Conservation (phyloP, 176 grass and related monocot species). For the Carex cristatella region DNA sequence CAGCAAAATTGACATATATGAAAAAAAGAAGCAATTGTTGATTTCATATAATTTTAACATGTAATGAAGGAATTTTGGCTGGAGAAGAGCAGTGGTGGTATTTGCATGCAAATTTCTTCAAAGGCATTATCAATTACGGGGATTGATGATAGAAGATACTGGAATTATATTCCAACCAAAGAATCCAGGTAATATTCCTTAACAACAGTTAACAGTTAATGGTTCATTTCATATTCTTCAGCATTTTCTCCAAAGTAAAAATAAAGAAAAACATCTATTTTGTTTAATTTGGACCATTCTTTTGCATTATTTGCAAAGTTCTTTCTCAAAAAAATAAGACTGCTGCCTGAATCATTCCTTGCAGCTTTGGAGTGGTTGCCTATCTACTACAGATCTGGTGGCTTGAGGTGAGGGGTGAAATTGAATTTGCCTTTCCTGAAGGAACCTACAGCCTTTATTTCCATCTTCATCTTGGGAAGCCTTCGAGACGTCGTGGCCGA, state of each 20-base stretch:
- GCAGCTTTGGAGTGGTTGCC: conserved; percentile 66
- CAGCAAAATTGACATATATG: background rate
- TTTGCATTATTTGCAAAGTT: background rate
- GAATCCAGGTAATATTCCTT: conserved; percentile 62
- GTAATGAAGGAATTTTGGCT: conserved; percentile 79
- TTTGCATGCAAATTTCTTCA: conserved; percentile 75
- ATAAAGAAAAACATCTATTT: background rate
- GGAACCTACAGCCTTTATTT: conserved; percentile 87
- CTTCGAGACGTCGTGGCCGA: conserved; percentile 49
- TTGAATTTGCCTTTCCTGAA: conserved; percentile 78
- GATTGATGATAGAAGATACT: conserved; percentile 96
- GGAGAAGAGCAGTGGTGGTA: conserved; percentile 61
- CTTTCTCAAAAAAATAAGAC: conserved; percentile 14
- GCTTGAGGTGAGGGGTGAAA: conserved; percentile 79
- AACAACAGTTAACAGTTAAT: background rate
- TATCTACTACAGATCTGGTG: conserved; percentile 90
- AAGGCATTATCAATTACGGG: conserved; percentile 78
- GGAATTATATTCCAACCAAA: conserved; percentile 78
- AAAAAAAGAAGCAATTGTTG: background rate
- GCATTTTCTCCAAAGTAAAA: background rate
- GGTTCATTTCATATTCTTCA: background rate
- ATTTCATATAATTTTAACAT: conserved; percentile 15
- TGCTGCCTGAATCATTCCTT: background rate
- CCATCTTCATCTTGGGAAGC: conserved; percentile 62
- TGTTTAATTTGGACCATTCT: background rate